Conservation (phyloP, 768 basidiomycete species). For the Mycena polygramma region DNA sequence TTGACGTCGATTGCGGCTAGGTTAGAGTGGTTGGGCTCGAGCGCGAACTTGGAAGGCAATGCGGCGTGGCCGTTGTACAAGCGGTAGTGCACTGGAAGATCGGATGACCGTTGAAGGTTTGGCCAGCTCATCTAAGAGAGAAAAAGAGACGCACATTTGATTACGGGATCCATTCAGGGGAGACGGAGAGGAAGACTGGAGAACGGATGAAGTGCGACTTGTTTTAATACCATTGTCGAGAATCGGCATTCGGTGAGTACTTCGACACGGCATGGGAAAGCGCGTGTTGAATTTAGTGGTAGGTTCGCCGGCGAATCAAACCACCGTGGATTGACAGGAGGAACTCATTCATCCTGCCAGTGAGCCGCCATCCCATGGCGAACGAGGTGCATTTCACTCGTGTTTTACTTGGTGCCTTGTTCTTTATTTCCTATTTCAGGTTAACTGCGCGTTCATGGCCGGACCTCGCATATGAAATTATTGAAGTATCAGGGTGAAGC, state of each 20-base stretch:
- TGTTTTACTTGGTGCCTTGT: too few species aligned
- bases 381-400: too few species aligned
- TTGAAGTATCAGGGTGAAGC: too few species aligned
- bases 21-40: slow-evolving; percentile 15
- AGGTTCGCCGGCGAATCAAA: slow-evolving; percentile 5
- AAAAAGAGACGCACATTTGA: neutral
- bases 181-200: slow-evolving; percentile 1
- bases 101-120: neutral
- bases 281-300: neutral
- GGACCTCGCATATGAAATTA: too few species aligned
- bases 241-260: too few species aligned
- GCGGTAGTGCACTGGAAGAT: slow-evolving; percentile 15
- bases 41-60: slow-evolving; percentile 10
- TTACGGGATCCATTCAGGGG: slow-evolving; percentile 5
- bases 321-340: slow-evolving; percentile 3
- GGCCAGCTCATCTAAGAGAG: neutral
- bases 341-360: neutral
- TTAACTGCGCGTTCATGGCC: too few species aligned
- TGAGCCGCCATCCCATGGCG: too few species aligned
- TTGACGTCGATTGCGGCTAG: slow-evolving; percentile 20
- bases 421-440: too few species aligned
- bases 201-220: slow-evolving; percentile 1
- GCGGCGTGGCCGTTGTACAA: slow-evolving; percentile 3
- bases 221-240: neutral
- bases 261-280: too few species aligned